Conservation (phyloP, 164 flowering plant genomes). For the Macadamia integrifolia region DNA sequence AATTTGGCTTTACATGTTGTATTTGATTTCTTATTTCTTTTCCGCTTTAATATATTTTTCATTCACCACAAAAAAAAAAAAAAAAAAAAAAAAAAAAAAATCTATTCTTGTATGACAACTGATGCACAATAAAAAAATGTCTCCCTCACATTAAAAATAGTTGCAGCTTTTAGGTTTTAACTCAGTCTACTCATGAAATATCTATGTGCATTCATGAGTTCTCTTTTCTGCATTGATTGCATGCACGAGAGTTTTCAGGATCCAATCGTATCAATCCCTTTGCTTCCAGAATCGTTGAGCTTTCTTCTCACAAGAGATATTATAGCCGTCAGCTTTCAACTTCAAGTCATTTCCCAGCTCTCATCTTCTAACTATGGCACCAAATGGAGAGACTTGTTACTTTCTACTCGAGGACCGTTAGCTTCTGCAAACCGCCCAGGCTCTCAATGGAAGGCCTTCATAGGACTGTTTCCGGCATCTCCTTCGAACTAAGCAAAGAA, state of each 20-base stretch:
- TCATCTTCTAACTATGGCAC: conserved; percentile 39
- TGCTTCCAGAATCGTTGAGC: too few species aligned
- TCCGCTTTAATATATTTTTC: too few species aligned
- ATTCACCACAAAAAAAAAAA: too few species aligned
- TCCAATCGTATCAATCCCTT: neutral
- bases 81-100: too few species aligned
- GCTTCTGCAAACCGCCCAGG: conserved; percentile 39
- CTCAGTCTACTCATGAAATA: conserved; percentile 1
- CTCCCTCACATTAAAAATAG: too few species aligned
- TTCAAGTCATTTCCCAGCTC: neutral
- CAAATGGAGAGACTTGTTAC: conserved; percentile 45
- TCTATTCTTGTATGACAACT: too few species aligned
- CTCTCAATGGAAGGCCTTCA: conserved; percentile 48
- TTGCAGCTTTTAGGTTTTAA: too few species aligned
- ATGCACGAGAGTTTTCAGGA: conserved; percentile 7
- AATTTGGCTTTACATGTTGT: too few species aligned
- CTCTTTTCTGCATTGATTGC: conserved; percentile 1
- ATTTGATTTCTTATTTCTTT: too few species aligned
- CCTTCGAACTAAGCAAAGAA: conserved; percentile 52
- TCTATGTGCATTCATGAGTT: conserved; percentile 11
- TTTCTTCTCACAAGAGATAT: neutral
- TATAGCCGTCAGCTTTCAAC: neutral
- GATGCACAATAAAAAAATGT: too few species aligned
- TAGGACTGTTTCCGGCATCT: conserved; percentile 60
- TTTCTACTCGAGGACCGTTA: conserved; percentile 20